Evolutionary conservation across 2,329 filamentous ascomycete species (phyloP).

Genomic region (Beauveria sp.): DNA sequence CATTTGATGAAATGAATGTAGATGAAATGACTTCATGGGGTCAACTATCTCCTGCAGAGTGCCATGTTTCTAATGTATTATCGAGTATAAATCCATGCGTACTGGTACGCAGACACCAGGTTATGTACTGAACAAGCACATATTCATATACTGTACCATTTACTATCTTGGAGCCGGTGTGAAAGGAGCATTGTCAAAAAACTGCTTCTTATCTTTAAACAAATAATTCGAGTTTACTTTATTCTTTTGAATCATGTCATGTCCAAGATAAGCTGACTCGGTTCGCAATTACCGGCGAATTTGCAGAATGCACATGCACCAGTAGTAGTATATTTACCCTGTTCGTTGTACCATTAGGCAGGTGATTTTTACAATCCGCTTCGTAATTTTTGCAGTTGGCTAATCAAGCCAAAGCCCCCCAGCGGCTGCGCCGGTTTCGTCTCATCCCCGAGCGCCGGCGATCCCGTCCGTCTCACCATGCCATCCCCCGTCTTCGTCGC

Average conservation of each 20-base stretch:
- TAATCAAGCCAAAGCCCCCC: slow-evolving; percentile 53
- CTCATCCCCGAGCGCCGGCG: slow-evolving; percentile 21
- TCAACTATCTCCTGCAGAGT: no score
- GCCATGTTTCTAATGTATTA: no score
- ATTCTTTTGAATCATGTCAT: no score
- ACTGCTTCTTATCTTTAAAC: no score
- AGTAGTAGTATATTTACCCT: neutral
- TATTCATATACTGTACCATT: no score
- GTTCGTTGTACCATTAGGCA: neutral
- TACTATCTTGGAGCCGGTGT: no score
- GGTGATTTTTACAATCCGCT: slow-evolving; percentile 35
- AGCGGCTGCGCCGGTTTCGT: slow-evolving; percentile 25
- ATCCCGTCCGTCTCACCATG: slow-evolving; percentile 27
- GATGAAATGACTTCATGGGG: neutral
- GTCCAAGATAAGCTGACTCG: no score
- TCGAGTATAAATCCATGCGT: no score
- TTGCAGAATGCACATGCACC: neutral
- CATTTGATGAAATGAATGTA: neutral
- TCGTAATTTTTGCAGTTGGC: slow-evolving; percentile 53
- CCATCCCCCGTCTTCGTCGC: slow-evolving; percentile 17
- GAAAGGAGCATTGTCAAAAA: no score
- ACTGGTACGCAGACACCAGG: neutral
- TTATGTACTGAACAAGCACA: neutral
- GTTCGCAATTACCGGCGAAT: no score
- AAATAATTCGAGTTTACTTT: no score